Evolutionary conservation across 257 asterid genomes (phyloP), one percentile per base, ranked within the genome.

Genomic region (Plantago ovata): DNA sequence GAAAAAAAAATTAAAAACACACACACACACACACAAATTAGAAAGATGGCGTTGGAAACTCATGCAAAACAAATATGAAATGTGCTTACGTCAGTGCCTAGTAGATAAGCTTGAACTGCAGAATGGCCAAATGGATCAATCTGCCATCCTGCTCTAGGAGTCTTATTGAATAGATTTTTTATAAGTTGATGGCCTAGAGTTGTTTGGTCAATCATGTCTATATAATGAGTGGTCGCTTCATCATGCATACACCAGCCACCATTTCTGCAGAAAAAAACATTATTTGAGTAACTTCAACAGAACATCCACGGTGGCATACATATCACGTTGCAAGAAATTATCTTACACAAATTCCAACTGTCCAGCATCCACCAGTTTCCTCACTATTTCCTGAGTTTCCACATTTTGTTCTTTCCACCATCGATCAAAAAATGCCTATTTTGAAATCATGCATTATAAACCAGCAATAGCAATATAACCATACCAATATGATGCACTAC

Each of bases 191-290:
- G 97, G 19, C 97, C 97, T 9, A 89, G 74, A 44, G 97, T 86
- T 45, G 97, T 89, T 77, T 89, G 97, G 77, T 89, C 97, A 51
- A 89, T 89, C 97, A 89, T 80, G 76, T 89, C 97, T 48, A 89
- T 72, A 47, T 89, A 89, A 74, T 89, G 95, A 38, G 72, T 61
- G 12, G 95, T 55, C 60, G 97, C 95, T 71, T 89, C 97, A 65
- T 89, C 97, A 55, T 89, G 97, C 97, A 89, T 89, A 62, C 97
- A 89, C 97, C 95, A 84, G 39, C 97, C 97, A 5, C 95, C 97
- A 39, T 89, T 89, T 71, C 95, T 89, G 77, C 77, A 73, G 28
- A 68, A 48, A 63, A 13, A 48, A 63, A 13, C 18, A 15, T 38
- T 9, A 13, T 21, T 40, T 57, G 13, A 40, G 18, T 44, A 40